Conservation (phyloP, 106 monocot species). For the Acorus gramineus region DNA sequence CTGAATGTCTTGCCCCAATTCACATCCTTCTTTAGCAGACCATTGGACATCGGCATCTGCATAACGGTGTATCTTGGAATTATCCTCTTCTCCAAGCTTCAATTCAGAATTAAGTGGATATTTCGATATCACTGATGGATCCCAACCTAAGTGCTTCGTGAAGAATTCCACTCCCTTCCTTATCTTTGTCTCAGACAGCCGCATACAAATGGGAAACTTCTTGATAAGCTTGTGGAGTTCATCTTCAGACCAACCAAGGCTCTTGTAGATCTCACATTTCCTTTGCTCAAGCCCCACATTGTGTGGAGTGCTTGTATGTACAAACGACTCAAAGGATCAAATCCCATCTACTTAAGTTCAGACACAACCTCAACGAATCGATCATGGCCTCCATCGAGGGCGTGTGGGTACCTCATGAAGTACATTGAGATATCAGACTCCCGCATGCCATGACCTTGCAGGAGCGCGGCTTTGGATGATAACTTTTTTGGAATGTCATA, state of each 20-base stretch:
- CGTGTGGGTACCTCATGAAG: no score
- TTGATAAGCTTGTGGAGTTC: not conserved
- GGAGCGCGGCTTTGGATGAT: no score
- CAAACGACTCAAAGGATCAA: no score
- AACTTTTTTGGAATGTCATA: no score
- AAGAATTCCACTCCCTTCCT: not conserved
- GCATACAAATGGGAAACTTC: not conserved
- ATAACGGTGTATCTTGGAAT: conserved; percentile 2
- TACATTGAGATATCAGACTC: no score
- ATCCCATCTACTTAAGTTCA: no score
- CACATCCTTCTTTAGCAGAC: not conserved
- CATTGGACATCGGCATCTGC: conserved; percentile 6
- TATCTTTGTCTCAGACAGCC: conserved; percentile 1
- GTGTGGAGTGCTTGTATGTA: no score
- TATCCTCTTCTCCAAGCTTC: conserved; percentile 17
- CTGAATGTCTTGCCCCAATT: not conserved
- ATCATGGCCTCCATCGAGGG: no score
- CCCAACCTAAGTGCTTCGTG: not conserved
- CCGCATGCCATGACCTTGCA: no score
- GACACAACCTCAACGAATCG: no score
- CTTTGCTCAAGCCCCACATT: no score
- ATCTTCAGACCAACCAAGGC: conserved; percentile 1
- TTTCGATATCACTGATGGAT: not conserved
- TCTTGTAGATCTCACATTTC: not conserved
- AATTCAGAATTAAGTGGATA: not conserved